A percentile compares a stretch with the other conserved stretches of the same genome.
Evolutionary conservation across 495 filamentous ascomycete species (phyloP).

Genomic region (Penicillium daleae): DNA sequence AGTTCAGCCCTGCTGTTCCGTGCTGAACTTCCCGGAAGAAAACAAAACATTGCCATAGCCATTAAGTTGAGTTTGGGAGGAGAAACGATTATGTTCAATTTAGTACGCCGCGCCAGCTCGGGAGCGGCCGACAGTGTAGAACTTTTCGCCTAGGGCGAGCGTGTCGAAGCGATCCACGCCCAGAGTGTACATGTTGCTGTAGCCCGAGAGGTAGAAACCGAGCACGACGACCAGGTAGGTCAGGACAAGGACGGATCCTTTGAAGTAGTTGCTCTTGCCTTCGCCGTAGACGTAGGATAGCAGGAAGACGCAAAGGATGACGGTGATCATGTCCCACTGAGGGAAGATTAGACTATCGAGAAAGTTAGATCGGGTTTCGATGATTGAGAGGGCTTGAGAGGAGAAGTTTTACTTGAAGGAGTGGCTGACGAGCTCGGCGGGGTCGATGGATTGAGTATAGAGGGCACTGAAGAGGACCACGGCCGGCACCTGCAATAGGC

Average conservation of each 20-base stretch:
- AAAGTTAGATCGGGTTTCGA: not conserved
- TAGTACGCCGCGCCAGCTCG: conserved; percentile 39
- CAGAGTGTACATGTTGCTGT: conserved; percentile 61
- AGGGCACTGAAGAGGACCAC: conserved; percentile 89
- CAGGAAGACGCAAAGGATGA: conserved; percentile 96
- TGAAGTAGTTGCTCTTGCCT: conserved; percentile 76
- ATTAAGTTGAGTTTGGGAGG: not conserved
- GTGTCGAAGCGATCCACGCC: conserved; percentile 74
- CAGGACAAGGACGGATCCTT: conserved; percentile 90
- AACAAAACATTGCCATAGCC: not conserved
- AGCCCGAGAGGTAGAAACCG: conserved; percentile 88
- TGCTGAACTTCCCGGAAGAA: not conserved
- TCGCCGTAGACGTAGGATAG: conserved; percentile 98
- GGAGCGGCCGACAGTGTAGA: conserved; percentile 46
- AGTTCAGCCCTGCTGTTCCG: not conserved
- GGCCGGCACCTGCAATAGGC: conserved; percentile 92
- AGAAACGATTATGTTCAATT: not conserved
- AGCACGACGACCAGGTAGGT: conserved; percentile 91
- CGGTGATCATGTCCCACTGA: conserved; percentile 98
- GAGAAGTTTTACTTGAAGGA: conserved; percentile 68
- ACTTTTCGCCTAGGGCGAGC: conserved; percentile 55
- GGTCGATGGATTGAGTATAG: conserved; percentile 51
- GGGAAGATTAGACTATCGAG: conserved; percentile 86
- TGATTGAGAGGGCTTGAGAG: not conserved
- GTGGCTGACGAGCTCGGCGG: conserved; percentile 66